These are phyloP conservation scores for Pichia eremophila DNA, from an alignment of 805 yeast genomes.

Conservation along the genomic window DNA sequence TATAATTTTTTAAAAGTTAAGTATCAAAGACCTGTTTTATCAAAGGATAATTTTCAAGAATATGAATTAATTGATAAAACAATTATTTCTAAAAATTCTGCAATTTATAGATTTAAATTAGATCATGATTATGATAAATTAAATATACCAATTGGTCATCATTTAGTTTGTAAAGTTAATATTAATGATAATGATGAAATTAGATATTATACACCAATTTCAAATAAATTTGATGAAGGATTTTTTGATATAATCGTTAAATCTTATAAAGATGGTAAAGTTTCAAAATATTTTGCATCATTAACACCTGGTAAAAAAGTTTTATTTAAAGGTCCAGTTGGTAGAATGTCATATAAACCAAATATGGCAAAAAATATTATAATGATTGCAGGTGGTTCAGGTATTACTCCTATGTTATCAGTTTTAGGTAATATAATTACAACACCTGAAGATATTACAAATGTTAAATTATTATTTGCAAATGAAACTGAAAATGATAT, in stretches of 20 bases:
- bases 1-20: slow-evolving; percentile 30
- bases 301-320: slow-evolving; percentile 58
- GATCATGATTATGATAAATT: slow-evolving; percentile 51
- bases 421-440: slow-evolving; percentile 64
- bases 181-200: slow-evolving; percentile 44
- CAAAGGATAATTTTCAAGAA: slow-evolving; percentile 46
- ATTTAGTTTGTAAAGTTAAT: slow-evolving; percentile 46
- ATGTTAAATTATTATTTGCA: slow-evolving; percentile 55
- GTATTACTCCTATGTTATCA: slow-evolving; percentile 85
- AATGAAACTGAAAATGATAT: slow-evolving; percentile 74
- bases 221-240: slow-evolving; percentile 60
- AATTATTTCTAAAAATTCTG: slow-evolving; percentile 57
- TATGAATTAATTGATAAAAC: slow-evolving; percentile 70
- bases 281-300: slow-evolving; percentile 57
- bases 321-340: slow-evolving; percentile 72
- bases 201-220: slow-evolving; percentile 71
- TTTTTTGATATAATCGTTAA: slow-evolving; percentile 70
- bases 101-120: slow-evolving; percentile 65
- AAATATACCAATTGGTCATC: slow-evolving; percentile 67
- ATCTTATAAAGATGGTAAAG: slow-evolving; percentile 63
- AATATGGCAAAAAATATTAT: slow-evolving; percentile 57
- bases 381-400: slow-evolving; percentile 78
- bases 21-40: slow-evolving; percentile 32
- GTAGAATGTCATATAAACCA: slow-evolving; percentile 49
- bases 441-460: slow-evolving; percentile 55